These are phyloP conservation scores for Lepidopterella palustris DNA, from an alignment of 495 filamentous ascomycete species.

Conservation along the genomic window DNA sequence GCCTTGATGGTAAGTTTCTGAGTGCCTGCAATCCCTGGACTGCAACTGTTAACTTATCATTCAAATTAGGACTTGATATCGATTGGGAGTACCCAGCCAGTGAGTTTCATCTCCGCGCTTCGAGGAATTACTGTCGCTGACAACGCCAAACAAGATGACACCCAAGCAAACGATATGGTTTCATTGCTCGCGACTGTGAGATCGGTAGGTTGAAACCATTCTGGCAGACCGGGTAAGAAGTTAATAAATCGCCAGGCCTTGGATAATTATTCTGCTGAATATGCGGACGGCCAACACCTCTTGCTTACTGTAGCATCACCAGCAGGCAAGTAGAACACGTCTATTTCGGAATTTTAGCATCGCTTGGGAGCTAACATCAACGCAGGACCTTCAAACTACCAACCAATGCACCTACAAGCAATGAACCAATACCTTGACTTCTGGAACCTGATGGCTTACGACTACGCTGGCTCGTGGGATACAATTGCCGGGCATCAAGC, in stretches of 20 bases:
- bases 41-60: background rate
- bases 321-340: constrained; percentile 40
- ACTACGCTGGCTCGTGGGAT: constrained; percentile 58
- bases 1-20: constrained; percentile 24
- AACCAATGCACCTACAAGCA: constrained; percentile 54
- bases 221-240: background rate
- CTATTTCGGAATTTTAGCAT: background rate
- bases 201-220: constrained; percentile 4
- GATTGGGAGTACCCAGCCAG: constrained; percentile 30
- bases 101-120: background rate
- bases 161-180: constrained; percentile 63
- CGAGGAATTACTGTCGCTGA: background rate
- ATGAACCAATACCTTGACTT: constrained; percentile 82
- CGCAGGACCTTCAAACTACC: constrained; percentile 56
- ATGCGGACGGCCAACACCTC: constrained; percentile 47
- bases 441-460: constrained; percentile 62
- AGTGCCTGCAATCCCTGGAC: background rate
- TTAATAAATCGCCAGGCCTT: constrained; percentile 6
- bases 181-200: constrained; percentile 42
- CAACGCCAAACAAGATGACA: constrained; percentile 32
- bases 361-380: background rate
- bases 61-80: constrained; percentile 23
- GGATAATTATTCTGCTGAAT: constrained; percentile 18
- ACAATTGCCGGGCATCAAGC: constrained; percentile 65
- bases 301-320: constrained; percentile 70